Evolutionary conservation across 768 basidiomycete genomes (phyloP).

Genomic region (Infundibulicybe gibba): DNA sequence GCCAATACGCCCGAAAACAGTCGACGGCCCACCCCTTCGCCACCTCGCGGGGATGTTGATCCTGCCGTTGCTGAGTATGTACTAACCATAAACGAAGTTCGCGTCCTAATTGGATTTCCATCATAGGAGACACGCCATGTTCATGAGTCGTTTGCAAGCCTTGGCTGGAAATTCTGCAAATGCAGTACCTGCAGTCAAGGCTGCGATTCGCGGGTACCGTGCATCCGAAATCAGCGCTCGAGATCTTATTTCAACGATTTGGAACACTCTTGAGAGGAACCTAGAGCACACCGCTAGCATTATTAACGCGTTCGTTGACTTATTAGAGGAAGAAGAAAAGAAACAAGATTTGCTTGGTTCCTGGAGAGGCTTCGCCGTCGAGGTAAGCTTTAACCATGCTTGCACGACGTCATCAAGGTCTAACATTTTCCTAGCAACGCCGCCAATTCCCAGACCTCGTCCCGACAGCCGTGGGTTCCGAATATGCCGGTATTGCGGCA

Average conservation of each 20-base stretch:
- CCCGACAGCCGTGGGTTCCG: slow-evolving; percentile 53
- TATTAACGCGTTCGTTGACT: slow-evolving; percentile 68
- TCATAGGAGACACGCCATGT: slow-evolving; percentile 60
- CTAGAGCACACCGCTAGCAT: slow-evolving; percentile 75
- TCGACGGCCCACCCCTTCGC: slow-evolving; percentile 30
- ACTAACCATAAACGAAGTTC: not conserved
- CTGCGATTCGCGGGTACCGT: slow-evolving; percentile 77
- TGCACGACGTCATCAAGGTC: not conserved
- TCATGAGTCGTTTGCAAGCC: slow-evolving; percentile 59
- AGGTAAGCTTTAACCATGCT: slow-evolving; percentile 41
- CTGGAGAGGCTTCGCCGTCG: slow-evolving; percentile 82
- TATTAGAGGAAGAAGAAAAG: slow-evolving; percentile 85
- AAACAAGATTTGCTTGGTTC: slow-evolving; percentile 67
- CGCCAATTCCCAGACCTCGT: slow-evolving; percentile 80
- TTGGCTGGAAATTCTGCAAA: slow-evolving; percentile 54
- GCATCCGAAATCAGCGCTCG: slow-evolving; percentile 73
- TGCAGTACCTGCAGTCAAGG: slow-evolving; percentile 61
- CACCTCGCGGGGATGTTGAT: slow-evolving; percentile 44
- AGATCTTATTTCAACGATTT: slow-evolving; percentile 88
- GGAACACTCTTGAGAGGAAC: slow-evolving; percentile 51
- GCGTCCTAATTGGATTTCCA: slow-evolving; percentile 1
- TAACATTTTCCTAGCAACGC: slow-evolving; percentile 54
- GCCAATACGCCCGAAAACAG: slow-evolving; percentile 20
- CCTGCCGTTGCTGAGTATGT: slow-evolving; percentile 53
- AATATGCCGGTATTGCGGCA: slow-evolving; percentile 76